These are phyloP conservation scores for Penicillium glabrum DNA, from an alignment of 2,329 filamentous ascomycete genomes.

Conservation along the genomic window DNA sequence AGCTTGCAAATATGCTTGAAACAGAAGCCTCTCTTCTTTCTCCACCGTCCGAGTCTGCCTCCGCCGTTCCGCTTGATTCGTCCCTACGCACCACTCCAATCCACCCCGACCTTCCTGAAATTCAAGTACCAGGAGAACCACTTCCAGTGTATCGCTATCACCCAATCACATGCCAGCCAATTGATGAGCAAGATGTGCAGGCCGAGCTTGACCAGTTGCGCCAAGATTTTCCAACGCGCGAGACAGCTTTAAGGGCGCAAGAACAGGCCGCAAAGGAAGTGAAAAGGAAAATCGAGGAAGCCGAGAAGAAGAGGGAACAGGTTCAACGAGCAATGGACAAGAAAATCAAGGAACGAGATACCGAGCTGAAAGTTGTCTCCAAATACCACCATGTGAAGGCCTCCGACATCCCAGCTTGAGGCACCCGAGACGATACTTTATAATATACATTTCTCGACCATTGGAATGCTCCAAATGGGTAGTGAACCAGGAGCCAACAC, in stretches of 20 bases:
- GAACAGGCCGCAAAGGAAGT: constrained; percentile 39
- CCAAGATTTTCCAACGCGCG: constrained; percentile 36
- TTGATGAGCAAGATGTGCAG: constrained; percentile 31
- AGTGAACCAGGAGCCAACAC: neutral
- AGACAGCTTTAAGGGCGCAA: constrained; percentile 38
- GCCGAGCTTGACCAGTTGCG: constrained; percentile 35
- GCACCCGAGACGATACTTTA: neutral
- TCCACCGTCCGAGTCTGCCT: constrained; percentile 33
- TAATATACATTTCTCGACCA: neutral
- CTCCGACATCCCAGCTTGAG: constrained; percentile 29
- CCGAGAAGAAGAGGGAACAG: constrained; percentile 38
- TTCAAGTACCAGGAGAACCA: constrained; percentile 39
- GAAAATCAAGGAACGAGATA: constrained; percentile 44
- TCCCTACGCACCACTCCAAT: constrained; percentile 39
- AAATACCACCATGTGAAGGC: constrained; percentile 43
- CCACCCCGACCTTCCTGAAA: constrained; percentile 38
- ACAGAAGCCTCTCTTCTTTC: constrained; percentile 35
- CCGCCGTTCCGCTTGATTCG: constrained; percentile 35
- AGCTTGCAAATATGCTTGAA: constrained; percentile 12
- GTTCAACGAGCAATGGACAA: constrained; percentile 43
- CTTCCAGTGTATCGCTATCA: constrained; percentile 37
- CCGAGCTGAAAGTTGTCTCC: constrained; percentile 42
- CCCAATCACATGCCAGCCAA: constrained; percentile 38
- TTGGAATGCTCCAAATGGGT: too few relatives aligned
- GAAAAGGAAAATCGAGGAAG: constrained; percentile 37